A percentile compares a stretch with the other conserved stretches of the same genome.
Conservation (phyloP, 345 rosid species). For the Noccaea caerulescens region DNA sequence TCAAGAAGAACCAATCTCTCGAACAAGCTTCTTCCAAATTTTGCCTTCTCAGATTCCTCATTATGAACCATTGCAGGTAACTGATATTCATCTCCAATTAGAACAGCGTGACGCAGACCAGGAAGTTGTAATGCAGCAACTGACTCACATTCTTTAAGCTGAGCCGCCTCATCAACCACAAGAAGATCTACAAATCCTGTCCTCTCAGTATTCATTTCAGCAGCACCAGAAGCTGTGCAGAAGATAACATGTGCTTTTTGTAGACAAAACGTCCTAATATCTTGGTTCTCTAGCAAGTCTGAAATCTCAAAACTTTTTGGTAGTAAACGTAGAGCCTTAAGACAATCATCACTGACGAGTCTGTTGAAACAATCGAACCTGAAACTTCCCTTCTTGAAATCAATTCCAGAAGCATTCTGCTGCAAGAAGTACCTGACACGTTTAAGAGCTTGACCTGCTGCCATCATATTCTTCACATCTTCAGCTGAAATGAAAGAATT, state of each 20-base stretch:
- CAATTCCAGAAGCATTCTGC: neutral
- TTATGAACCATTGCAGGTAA: conserved; percentile 53
- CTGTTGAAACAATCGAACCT: conserved; percentile 3
- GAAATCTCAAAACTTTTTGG: neutral
- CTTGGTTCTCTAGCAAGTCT: neutral
- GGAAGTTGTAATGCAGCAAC: conserved; percentile 49
- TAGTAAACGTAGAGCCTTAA: neutral
- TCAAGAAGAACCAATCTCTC: conserved; percentile 58
- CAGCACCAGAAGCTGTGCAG: conserved; percentile 52
- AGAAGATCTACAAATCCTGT: conserved; percentile 30
- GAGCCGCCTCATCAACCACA: conserved; percentile 59
- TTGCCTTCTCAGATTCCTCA: conserved; percentile 41
- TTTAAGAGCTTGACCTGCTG: conserved; percentile 33
- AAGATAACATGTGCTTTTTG: conserved; percentile 43
- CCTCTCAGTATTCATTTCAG: conserved; percentile 19
- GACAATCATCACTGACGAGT: neutral
- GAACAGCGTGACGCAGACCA: conserved; percentile 50
- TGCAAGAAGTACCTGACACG: conserved; percentile 11
- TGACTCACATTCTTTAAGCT: conserved; percentile 61
- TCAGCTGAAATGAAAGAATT: conserved; percentile 31
- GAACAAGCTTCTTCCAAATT: conserved; percentile 71
- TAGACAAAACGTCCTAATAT: conserved; percentile 32
- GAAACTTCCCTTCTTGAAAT: conserved; percentile 12
- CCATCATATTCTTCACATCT: conserved; percentile 34
- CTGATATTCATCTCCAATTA: conserved; percentile 55